A percentile compares a stretch with the other conserved stretches of the same genome.
Evolutionary conservation across 805 yeast genomes (phyloP).

Genomic region (Naumovozyma baii): DNA sequence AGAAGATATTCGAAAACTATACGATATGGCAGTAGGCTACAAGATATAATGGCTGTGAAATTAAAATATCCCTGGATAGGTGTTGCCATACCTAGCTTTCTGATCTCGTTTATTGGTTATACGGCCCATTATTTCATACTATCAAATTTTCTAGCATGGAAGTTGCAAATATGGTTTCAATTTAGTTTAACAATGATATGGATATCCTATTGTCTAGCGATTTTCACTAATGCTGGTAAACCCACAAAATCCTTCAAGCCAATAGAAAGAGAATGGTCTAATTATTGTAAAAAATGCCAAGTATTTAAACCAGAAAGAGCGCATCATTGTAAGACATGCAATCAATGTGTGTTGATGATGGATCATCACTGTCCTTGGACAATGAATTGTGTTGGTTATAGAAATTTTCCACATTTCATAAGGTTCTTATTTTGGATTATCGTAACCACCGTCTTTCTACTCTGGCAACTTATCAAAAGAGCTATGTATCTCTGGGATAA

Average conservation of each 20-base stretch:
- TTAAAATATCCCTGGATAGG: slow-evolving; percentile 44
- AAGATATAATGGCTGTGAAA: slow-evolving; percentile 30
- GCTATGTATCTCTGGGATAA: slow-evolving; percentile 37
- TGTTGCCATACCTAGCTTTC: slow-evolving; percentile 47
- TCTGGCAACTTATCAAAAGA: slow-evolving; percentile 35
- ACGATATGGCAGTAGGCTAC: too few species aligned
- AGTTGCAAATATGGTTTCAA: slow-evolving; percentile 40
- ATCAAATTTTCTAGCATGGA: slow-evolving; percentile 31
- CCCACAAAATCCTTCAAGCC: slow-evolving; percentile 46
- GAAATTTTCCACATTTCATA: slow-evolving; percentile 68
- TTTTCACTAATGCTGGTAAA: slow-evolving; percentile 55
- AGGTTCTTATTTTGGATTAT: slow-evolving; percentile 65
- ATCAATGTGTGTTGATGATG: slow-evolving; percentile 71
- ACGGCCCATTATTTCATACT: slow-evolving; percentile 52
- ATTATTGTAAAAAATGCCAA: slow-evolving; percentile 67
- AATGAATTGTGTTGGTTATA: slow-evolving; percentile 75
- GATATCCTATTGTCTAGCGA: slow-evolving; percentile 67
- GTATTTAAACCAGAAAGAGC: slow-evolving; percentile 69
- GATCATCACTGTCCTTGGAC: slow-evolving; percentile 97
- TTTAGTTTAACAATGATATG: slow-evolving; percentile 47
- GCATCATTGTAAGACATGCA: slow-evolving; percentile 78
- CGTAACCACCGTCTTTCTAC: slow-evolving; percentile 39
- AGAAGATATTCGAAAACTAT: too few species aligned
- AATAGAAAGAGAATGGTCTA: slow-evolving; percentile 40
- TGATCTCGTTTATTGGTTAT: slow-evolving; percentile 53